Evolutionary conservation across 2,329 filamentous ascomycete genomes (phyloP), one percentile per base, ranked within the genome.

Genomic region (Fusarium armeniacum): DNA sequence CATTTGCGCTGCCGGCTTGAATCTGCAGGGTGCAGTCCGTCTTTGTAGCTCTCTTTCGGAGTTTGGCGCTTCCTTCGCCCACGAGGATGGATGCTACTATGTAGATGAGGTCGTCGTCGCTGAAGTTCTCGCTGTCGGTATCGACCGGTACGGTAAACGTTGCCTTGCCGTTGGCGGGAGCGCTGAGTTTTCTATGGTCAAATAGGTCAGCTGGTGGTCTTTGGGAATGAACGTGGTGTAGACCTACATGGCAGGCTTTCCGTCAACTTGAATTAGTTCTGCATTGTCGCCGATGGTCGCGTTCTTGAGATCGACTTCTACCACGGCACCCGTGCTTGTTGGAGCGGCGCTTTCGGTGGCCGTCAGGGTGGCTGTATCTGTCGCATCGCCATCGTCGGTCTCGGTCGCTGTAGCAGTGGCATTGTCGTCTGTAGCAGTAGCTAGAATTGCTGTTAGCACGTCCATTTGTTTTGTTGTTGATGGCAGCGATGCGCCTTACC

Each of bases 1-100:
- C 67, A n/a, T 38, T 67, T 20, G 69, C 56, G 8, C 45, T 47
- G 8, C 53, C 50, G 4, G 68, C 67, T 20, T 58, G 58, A 12
- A 69, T 69, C 47, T 55, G 51, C 8, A 69, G 57, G 11, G 41
- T 63, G 20, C 67, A 69, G 20, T 63, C 67, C 2, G 67, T 69
- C 53, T 69, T 58, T 5, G 44, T 45, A 18, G 44, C 62, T 28
- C 67, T 44, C 35, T 51, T 47, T 43, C 67, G 58, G 4, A 69
- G 41, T 30, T 70, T 69, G 2, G 67, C 67, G 38, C 67, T 67
- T 26, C 28, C 52, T 26, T 69, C 67, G 26, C 53, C 67, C 2
- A 69, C 67, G 5, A 67, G 63, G 41, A 69, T 67, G 0, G 66
- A 70, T 16, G 67, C 67, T n/a, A 70, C 53, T 10, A 69, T 51